Conservation (phyloP, 768 basidiomycete species). For the Tricholomella constricta region DNA sequence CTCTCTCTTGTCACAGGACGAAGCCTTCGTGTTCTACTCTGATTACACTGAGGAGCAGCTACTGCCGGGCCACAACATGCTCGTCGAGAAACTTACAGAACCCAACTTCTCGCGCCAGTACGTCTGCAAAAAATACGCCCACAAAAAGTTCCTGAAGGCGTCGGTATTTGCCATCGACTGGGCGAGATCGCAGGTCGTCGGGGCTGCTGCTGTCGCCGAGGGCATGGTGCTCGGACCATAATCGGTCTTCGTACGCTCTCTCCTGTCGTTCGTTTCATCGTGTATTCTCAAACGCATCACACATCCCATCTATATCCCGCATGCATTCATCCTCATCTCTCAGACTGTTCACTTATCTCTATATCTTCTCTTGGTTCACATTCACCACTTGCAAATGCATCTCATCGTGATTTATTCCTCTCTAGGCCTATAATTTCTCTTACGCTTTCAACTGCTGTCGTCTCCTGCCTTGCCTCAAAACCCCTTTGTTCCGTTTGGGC, state of each 20-base stretch:
- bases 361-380: slow-evolving; percentile 16
- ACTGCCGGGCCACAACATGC: slow-evolving; percentile 73
- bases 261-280: slow-evolving; percentile 18
- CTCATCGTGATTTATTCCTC: slow-evolving; percentile 18
- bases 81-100: slow-evolving; percentile 83
- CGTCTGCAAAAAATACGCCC: slow-evolving; percentile 94
- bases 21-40: slow-evolving; percentile 90
- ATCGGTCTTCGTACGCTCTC: slow-evolving; percentile 23
- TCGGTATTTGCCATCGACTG: slow-evolving; percentile 76
- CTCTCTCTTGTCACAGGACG: slow-evolving; percentile 58
- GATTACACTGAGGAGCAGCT: slow-evolving; percentile 90
- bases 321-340: slow-evolving; percentile 21
- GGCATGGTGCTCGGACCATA: slow-evolving; percentile 49
- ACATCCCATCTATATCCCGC: slow-evolving; percentile 9
- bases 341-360: slow-evolving; percentile 21
- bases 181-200: slow-evolving; percentile 55
- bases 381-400: slow-evolving; percentile 19
- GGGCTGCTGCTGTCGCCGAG: slow-evolving; percentile 36
- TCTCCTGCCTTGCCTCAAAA: slow-evolving; percentile 27
- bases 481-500: background rate
- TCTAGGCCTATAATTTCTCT: slow-evolving; percentile 4
- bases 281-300: slow-evolving; percentile 19
- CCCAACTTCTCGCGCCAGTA: slow-evolving; percentile 80
- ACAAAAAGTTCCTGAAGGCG: slow-evolving; percentile 97
- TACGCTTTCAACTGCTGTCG: slow-evolving; percentile 37